Evolutionary conservation across 73 alveolate genomes (phyloP), one percentile per base, ranked within the genome.

Genomic region (Halteria grandinella): DNA sequence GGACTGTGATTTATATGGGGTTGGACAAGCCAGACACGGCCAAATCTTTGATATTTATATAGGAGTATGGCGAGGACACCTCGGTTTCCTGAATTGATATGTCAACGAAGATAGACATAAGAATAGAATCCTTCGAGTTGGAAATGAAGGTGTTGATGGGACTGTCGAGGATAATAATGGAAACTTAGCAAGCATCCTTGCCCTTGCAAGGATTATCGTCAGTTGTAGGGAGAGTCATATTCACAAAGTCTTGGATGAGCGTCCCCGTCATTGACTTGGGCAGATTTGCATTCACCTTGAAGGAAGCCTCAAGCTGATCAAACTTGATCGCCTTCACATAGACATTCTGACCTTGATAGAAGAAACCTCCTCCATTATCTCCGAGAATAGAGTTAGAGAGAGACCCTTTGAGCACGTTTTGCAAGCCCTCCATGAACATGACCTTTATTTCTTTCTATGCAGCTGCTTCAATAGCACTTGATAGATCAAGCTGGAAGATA

Each of bases 81-180:
- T 60, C 77, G 10, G 77, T 37, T 8, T 55, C 37, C 21, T 60
- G 31, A 3, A 60, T 60, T 5, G 44, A 6, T 10, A 60, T 5
- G 24, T 60, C 77, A 1, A 60, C 77, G 24, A 60, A 60, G 12
- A 60, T 60, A 34, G 59, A 36, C 23, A 40, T 60, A 11, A 60
- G 34, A 10, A 21, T 4, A 3, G 77, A 60, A 20, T 60, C 77
- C 27, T 60, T 60, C 7, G 77, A 60, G 24, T 60, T 60, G 6
- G 77, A 60, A 3, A 60, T 60, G 27, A 60, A 60, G 34, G 77
- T n/a, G 43, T 60, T 60, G 24, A 60, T 59, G n/a, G 77, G 77
- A 5, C 17, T 21, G 27, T 60, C 77, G 18, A 60, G 24, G 10
- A 60, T 60, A 21, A 60, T 60, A 8, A 60, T 49, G 37, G 77